Evolutionary conservation across 352 stramenopile species (phyloP).

Genomic region (Pythium phragmiticola): DNA sequence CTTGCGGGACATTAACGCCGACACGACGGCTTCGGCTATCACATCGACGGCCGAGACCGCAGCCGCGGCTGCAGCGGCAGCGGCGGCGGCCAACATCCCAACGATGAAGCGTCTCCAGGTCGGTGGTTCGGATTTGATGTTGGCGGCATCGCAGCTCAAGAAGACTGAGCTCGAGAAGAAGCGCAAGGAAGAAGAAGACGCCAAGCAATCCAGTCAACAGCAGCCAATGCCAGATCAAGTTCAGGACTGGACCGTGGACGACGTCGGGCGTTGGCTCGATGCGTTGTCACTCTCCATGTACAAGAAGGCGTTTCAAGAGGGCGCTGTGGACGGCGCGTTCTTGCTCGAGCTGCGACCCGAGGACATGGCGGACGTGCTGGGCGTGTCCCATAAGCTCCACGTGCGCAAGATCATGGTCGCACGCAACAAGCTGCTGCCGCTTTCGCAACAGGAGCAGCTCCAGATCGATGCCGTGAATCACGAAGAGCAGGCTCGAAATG

Average conservation of each 20-base stretch:
- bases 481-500: slow-evolving; percentile 40
- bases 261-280: slow-evolving; percentile 92
- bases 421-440: slow-evolving; percentile 83
- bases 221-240: slow-evolving; percentile 76
- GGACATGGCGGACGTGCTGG: slow-evolving; percentile 89
- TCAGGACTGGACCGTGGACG: slow-evolving; percentile 84
- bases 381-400: slow-evolving; percentile 91
- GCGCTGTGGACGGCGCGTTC: slow-evolving; percentile 90
- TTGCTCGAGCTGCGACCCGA: slow-evolving; percentile 91
- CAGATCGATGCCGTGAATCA: slow-evolving; percentile 62
- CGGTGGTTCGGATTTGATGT: slow-evolving; percentile 60
- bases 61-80: slow-evolving; percentile 80
- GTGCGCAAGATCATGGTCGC: slow-evolving; percentile 88
- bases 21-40: slow-evolving; percentile 89
- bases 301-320: slow-evolving; percentile 88
- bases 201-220: slow-evolving; percentile 46
- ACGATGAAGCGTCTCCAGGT: slow-evolving; percentile 70
- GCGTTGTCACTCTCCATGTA: slow-evolving; percentile 90
- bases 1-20: slow-evolving; percentile 92
- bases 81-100: slow-evolving; percentile 86
- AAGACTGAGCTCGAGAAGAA: slow-evolving; percentile 64
- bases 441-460: slow-evolving; percentile 66
- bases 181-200: slow-evolving; percentile 58
- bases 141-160: slow-evolving; percentile 66
- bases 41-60: slow-evolving; percentile 87